Percentiles rank a stretch among this genome's conserved stretches.
Evolutionary conservation across 2,329 filamentous ascomycete species (phyloP).

Genomic region (Achaetomium macrosporum): DNA sequence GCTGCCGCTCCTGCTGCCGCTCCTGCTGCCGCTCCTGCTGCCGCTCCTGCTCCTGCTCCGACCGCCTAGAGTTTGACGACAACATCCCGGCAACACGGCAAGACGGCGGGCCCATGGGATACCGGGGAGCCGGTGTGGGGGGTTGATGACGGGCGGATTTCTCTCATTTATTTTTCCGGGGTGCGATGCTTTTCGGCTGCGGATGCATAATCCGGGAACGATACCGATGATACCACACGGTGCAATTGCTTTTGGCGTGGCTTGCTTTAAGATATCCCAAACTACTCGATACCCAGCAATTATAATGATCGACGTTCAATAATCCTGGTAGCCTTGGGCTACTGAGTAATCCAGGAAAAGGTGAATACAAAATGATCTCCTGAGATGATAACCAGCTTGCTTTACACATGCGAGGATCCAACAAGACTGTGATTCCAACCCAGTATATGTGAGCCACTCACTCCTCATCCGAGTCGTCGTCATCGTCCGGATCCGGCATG

Average conservation of each 20-base stretch:
- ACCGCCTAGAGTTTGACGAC: slow-evolving; percentile 8
- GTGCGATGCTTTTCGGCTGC: slow-evolving; percentile 5
- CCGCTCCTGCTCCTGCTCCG: slow-evolving; percentile 15
- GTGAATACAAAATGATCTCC: no score
- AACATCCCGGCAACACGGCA: not conserved
- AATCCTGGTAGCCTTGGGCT: not conserved
- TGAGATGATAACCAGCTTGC: no score
- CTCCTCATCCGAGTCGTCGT: slow-evolving; percentile 45
- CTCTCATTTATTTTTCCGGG: not conserved
- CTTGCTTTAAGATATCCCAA: slow-evolving; percentile 14
- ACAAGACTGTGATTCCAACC: not conserved
- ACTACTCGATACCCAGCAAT: slow-evolving; percentile 15
- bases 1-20: slow-evolving; percentile 13
- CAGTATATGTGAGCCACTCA: slow-evolving; percentile 9
- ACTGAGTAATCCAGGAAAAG: not conserved
- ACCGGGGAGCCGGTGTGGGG: not conserved
- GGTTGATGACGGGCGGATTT: not conserved
- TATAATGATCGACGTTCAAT: slow-evolving; percentile 2
- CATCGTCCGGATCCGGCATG: slow-evolving; percentile 61
- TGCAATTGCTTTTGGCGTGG: slow-evolving; percentile 14
- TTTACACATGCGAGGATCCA: not conserved
- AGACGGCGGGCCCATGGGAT: not conserved
- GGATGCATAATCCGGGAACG: slow-evolving; percentile 10
- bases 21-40: not conserved
- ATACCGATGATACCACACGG: slow-evolving; percentile 19